Evolutionary conservation across 257 asterid species (phyloP).

Genomic region (Rhazya stricta): DNA sequence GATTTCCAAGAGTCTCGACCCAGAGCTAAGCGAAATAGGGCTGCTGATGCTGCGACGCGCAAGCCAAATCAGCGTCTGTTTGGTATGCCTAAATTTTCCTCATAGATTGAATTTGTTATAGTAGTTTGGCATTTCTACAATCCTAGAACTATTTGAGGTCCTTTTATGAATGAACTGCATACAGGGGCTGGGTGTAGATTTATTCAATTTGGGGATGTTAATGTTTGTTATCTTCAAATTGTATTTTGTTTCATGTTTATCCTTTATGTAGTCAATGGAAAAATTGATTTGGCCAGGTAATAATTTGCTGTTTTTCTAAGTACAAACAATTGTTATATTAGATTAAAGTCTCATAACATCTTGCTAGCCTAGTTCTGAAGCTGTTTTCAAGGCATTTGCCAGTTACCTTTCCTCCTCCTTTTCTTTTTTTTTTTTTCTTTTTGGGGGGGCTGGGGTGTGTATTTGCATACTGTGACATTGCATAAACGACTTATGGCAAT

Average conservation of each 20-base stretch:
- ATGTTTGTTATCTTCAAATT: not conserved
- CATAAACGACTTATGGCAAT: not conserved
- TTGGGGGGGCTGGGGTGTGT: no score
- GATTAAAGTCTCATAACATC: not conserved
- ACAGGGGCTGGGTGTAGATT: not conserved
- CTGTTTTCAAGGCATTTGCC: not conserved
- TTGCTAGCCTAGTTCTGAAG: not conserved
- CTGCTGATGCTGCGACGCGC: constrained; percentile 47
- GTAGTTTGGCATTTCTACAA: no score
- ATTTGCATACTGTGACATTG: not conserved
- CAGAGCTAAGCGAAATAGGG: constrained; percentile 52
- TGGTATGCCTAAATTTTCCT: constrained; percentile 37
- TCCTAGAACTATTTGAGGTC: not conserved
- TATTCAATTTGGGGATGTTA: not conserved
- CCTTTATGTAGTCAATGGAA: not conserved
- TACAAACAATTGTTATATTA: not conserved
- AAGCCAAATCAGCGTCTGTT: constrained; percentile 46
- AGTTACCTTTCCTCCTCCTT: not conserved
- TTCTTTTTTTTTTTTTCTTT: no score
- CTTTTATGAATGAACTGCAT: not conserved
- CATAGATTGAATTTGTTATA: not conserved
- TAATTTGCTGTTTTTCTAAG: not conserved
- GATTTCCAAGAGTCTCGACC: constrained; percentile 66
- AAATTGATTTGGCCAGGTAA: not conserved
- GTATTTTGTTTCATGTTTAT: not conserved